Base-by-base conservation (phyloP, 768 basidiomycete genomes). In the Suillus subaureus region DNA sequence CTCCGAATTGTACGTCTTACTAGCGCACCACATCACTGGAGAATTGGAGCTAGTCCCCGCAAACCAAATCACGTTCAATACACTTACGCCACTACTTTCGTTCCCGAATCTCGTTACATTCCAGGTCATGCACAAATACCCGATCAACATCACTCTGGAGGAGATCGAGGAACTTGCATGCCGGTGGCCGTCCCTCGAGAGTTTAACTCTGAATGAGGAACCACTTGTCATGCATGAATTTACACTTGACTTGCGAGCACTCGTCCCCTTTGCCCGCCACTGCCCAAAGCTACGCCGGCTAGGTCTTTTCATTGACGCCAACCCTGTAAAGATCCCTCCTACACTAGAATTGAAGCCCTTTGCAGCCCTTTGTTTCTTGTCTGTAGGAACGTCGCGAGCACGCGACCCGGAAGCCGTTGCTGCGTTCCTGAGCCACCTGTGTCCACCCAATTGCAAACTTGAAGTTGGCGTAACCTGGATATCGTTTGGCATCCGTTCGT, bases 401-500 rank as follows among this genome's bases (percentile, higher is more conserved):
- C 56, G 70, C 2, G 80, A 85, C 16, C 72, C 80, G 6, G 80
- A 77, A 5, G 68, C 80, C 0, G 81, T 84, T 37, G 81, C 87
- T 21, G 77, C 85, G 13, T 88, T 85, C 68, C 78, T 90, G 63
- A 84, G 84, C 68, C 81, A 80, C 26, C 69, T 90, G 4, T 81
- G 83, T 43, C 85, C 87, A 0, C 68, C 79, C 2, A 70, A 72
- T 3, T 86, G 83, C 69, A 58, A 42, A 9, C 60, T 88, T 11
- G 79, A 81, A 43, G 75, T 73, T 35, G 87, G 86, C 0, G 76
- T 86, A 55, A 85, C 82, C 12, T 88, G 86, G 87, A 68, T 65
- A 21, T 69, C 72, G 60, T 71, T 68, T 63, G 69, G 74, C 18
- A 18, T 31, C 51, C 61, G 52, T 31, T 63, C 65, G 6, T 23